A percentile compares a stretch with the other conserved stretches of the same genome.
Evolutionary conservation across 106 monocot species (phyloP).

Genomic region (Acorus calamus): DNA sequence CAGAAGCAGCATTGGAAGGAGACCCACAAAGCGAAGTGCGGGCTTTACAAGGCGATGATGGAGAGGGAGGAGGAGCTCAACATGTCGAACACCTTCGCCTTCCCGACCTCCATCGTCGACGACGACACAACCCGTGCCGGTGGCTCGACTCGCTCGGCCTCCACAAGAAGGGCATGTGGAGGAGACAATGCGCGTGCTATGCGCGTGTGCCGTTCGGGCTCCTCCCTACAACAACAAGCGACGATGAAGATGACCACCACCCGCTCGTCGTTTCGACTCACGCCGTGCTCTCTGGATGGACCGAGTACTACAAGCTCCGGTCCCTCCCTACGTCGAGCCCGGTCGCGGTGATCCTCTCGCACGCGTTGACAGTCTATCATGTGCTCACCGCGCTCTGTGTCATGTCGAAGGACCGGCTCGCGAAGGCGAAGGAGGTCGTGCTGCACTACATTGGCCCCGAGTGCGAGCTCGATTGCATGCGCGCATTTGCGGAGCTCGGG

Average conservation of each 20-base stretch:
- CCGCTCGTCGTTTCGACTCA: constrained; percentile 11
- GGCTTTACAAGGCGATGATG: constrained; percentile 45
- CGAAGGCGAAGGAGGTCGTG: constrained; percentile 43
- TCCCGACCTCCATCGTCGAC: constrained; percentile 23
- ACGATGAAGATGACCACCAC: constrained; percentile 26
- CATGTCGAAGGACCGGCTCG: constrained; percentile 29
- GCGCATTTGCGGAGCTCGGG: constrained; percentile 31
- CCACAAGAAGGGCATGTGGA: constrained; percentile 65
- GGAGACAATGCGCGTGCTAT: constrained; percentile 33
- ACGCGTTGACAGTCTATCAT: constrained; percentile 43
- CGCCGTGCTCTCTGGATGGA: constrained; percentile 38
- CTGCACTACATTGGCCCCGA: constrained; percentile 57
- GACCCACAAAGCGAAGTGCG: constrained; percentile 31
- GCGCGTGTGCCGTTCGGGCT: constrained; percentile 37
- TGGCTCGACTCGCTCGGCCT: constrained; percentile 46
- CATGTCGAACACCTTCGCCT: constrained; percentile 32
- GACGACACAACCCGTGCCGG: constrained; percentile 23
- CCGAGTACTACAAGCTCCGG: constrained; percentile 18
- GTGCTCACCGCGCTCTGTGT: constrained; percentile 30
- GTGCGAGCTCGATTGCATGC: constrained; percentile 42
- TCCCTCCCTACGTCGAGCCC: constrained; percentile 37
- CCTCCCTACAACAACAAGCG: constrained; percentile 14
- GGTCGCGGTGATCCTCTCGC: constrained; percentile 25
- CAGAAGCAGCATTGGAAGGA: constrained; percentile 65
- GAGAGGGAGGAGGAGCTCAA: constrained; percentile 45